Base-by-base conservation (phyloP, 257 asterid species). In the Avicennia marina region DNA sequence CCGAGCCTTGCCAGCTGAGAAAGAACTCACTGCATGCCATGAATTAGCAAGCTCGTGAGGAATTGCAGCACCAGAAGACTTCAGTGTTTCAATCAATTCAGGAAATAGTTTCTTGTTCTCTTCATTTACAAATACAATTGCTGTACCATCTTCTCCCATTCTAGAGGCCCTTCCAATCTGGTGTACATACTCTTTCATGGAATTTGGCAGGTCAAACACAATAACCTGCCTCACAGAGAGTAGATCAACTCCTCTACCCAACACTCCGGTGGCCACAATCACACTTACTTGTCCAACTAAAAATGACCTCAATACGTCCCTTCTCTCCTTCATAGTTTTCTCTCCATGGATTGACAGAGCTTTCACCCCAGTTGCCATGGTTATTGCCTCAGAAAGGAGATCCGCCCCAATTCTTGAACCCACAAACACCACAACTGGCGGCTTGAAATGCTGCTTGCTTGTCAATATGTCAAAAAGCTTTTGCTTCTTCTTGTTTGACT, bases 131-230 rank as follows among this genome's bases (percentile, higher is more conserved):
- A 90, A 85, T 64, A 79, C 87, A 25, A 82, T 62, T 6, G 96
- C 79, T 4, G 71, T 60, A 31, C 96, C 98, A 62, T 79, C 85
- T 78, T 82, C 86, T 29, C 91, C 94, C 87, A 87, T 76, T 73
- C 96, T 83, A 13, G 98, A 90, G 19, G 96, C 96, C 73, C 98
- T 82, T 43, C 98, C 98, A 60, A 87, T 77, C 78, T 82, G 95
- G 71, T 90, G 98, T 58, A 90, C 91, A 11, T 87, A 87, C 71
- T 90, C 98, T 66, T 79, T 81, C 51, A 87, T 83, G 33, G 95
- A 87, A 70, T 78, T 90, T 6, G 98, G 96, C 78, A 90, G 74
- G 77, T 90, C 98, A 72, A 90, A 90, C 68, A 90, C 86, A 44
- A 90, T 79, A 7, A 90, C 98, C 72, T 82, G 96, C 74, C 70